phyloP scores from a whole-genome alignment of 345 rosid species.

The Raphanus sativus region DNA sequence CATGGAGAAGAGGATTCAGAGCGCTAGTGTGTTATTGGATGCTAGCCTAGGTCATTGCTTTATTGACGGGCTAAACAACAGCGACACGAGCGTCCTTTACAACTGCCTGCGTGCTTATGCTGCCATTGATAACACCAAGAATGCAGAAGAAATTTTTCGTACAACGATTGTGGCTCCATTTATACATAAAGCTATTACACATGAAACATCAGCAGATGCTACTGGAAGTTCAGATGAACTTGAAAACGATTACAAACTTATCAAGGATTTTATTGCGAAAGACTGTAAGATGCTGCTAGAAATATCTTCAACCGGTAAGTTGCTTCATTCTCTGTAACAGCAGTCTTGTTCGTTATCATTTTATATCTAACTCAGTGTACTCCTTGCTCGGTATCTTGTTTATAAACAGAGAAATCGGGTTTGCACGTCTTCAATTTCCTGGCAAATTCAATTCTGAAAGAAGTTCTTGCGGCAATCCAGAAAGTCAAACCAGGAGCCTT shows the following conservation, averaged over 20 bases:
- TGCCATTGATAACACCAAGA: slow-evolving; percentile 75
- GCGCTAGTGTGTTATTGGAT: slow-evolving; percentile 79
- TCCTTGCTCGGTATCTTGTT: slow-evolving; percentile 18
- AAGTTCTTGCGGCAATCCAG: slow-evolving; percentile 79
- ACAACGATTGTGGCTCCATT: slow-evolving; percentile 71
- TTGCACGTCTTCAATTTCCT: slow-evolving; percentile 93
- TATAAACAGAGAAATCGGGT: slow-evolving; percentile 81
- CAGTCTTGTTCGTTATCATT: slow-evolving; percentile 4
- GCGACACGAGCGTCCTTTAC: slow-evolving; percentile 84
- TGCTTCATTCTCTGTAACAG: not conserved
- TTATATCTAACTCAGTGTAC: slow-evolving; percentile 11
- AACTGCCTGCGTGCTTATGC: slow-evolving; percentile 97
- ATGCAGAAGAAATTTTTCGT: slow-evolving; percentile 88
- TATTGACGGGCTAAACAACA: slow-evolving; percentile 80
- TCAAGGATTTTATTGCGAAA: slow-evolving; percentile 60
- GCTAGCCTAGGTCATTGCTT: slow-evolving; percentile 98
- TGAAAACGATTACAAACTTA: slow-evolving; percentile 72
- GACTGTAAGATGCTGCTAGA: slow-evolving; percentile 86
- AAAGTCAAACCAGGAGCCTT: slow-evolving; percentile 95
- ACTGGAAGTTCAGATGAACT: slow-evolving; percentile 69
- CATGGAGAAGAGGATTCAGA: slow-evolving; percentile 95
- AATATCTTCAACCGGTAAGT: slow-evolving; percentile 77
- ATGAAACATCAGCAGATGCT: slow-evolving; percentile 48
- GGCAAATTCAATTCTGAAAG: slow-evolving; percentile 94
- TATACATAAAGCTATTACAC: slow-evolving; percentile 62